Evolutionary conservation across 2,329 filamentous ascomycete species (phyloP).

Genomic region (Fusarium mangiferae): DNA sequence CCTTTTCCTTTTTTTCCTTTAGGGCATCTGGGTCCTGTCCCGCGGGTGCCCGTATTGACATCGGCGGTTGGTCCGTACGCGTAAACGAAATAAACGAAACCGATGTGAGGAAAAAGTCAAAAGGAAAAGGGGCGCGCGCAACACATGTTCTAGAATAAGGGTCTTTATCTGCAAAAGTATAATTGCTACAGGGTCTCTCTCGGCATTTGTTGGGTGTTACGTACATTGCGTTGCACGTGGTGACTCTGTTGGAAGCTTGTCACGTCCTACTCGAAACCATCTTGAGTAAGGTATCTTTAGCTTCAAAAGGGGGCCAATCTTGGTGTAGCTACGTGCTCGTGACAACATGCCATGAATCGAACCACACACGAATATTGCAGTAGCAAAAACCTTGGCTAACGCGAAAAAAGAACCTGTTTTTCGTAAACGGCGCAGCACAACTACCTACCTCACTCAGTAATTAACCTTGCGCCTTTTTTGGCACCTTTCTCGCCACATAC

Average conservation of each 20-base stretch:
- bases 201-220: neutral
- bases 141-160: neutral
- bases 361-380: too few species aligned
- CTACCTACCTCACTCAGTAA: neutral
- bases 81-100: neutral
- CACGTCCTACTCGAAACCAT: neutral
- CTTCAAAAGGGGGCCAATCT: neutral
- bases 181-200: neutral
- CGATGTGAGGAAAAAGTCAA: neutral
- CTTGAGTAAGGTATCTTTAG: neutral
- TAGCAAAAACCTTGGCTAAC: neutral
- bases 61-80: neutral
- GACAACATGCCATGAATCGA: slow-evolving; percentile 12
- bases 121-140: neutral
- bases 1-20: neutral
- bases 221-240: neutral
- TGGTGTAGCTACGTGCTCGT: neutral
- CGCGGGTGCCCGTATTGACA: neutral
- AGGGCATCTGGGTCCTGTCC: neutral
- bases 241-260: neutral
- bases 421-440: neutral
- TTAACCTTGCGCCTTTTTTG: neutral
- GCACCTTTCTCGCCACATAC: neutral
- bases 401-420: neutral
- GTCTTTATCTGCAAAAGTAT: neutral